Evolutionary conservation across 1,284 basidiomycete genomes (phyloP), one percentile per base, ranked within the genome.

Genomic region (Rhodotorula mucilaginosa): DNA sequence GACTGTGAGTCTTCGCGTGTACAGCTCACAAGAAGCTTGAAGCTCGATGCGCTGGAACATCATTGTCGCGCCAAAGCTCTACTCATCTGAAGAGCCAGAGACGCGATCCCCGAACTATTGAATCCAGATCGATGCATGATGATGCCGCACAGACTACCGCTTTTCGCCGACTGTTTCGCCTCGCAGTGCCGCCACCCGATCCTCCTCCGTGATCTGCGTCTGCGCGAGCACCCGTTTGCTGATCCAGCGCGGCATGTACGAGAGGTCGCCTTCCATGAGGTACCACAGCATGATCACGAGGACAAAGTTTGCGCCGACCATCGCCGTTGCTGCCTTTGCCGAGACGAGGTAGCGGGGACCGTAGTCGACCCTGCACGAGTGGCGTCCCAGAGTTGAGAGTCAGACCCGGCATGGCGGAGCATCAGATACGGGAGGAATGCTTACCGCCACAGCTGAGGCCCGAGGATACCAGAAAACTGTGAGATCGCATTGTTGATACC

Each of bases 401-500:
- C 39, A 44, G 39, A 5, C 12, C 6, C 21, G 34, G 18, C 3
- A n/a, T 8, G 2, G 12, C 23, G 21, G 7, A 16, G 18, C 21
- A 21, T 6, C 39, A 21, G 16, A 44, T 44, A 31, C 23, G 21
- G 23, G 16, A 44, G 1, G 39, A 44, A 23, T 26, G 21, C 21
- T 23, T 3, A 44, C 56, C 39, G 39, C 47, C 60, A 65, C 3
- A 66, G 48, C 23, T 61, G 64, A 1, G 68, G 69, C 13, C 69
- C 69, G 21, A 70, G 56, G 23, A 70, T 58, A 2, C 69, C 69
- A 3, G 47, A 54, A 56, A 70, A 59, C 18, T 70, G 69, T 0
- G 56, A 59, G 16, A 67, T 47, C n/a, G 69, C 69, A 48, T 70
- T 70, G 54, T 62, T 61, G n/a, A 70, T 26, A 15, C 68, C 69